Percentiles rank a stretch among this genome's conserved stretches.
phyloP scores from a whole-genome alignment of 176 grass and related monocot species.

The Avena eriantha region DNA sequence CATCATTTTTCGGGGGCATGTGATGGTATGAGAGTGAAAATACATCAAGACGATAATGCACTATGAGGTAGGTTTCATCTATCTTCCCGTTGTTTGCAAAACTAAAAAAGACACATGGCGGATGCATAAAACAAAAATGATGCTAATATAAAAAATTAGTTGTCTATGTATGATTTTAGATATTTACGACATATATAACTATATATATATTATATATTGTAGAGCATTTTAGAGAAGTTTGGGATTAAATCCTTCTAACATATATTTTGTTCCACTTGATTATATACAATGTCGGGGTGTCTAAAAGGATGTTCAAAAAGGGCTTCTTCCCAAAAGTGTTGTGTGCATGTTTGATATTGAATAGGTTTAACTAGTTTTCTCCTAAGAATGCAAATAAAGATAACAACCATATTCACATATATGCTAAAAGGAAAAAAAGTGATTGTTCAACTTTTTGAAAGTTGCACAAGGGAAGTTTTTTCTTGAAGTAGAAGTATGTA shows the following conservation, averaged over 20 bases:
- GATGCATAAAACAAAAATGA: not conserved
- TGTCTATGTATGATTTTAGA: not conserved
- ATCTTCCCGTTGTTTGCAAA: not conserved
- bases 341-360: not conserved
- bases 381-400: not conserved
- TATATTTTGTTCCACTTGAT: not conserved
- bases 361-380: not conserved
- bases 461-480: not conserved
- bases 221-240: not conserved
- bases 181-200: not conserved
- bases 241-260: not conserved
- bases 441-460: not conserved
- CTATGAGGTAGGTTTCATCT: not conserved
- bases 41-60: not conserved
- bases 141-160: not conserved
- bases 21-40: not conserved
- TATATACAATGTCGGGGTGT: not conserved
- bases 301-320: not conserved
- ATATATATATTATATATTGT: not conserved
- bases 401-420: not conserved
- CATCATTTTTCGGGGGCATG: no score
- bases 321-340: not conserved
- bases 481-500: not conserved
- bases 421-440: not conserved
- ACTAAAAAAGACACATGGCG: not conserved